Percentiles rank a stretch among this genome's conserved stretches.
Evolutionary conservation across 2,329 filamentous ascomycete species (phyloP).

Genomic region (Endoconidiophora polonica): DNA sequence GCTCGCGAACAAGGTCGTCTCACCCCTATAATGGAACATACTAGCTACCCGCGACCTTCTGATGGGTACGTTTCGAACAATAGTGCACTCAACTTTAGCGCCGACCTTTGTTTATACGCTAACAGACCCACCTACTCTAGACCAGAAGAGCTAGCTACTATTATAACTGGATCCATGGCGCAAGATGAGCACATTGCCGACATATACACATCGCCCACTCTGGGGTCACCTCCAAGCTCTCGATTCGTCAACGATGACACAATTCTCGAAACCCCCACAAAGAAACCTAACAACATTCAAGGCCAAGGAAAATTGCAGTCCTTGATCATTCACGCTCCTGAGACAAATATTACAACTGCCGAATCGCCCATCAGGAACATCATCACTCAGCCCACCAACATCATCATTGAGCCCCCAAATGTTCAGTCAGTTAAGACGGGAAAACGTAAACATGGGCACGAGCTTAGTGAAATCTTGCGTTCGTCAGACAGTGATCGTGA

Average conservation of each 20-base stretch:
- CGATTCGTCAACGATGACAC: conserved; percentile 38
- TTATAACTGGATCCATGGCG: conserved; percentile 4
- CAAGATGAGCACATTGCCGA: conserved; percentile 22
- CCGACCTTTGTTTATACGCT: background rate
- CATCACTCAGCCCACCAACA: background rate
- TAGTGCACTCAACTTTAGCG: background rate
- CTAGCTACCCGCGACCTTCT: conserved; percentile 48
- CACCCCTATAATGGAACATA: conserved; percentile 54
- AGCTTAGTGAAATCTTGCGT: background rate
- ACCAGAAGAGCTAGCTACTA: conserved; percentile 1
- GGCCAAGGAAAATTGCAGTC: conserved; percentile 5
- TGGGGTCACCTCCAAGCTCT: conserved; percentile 46
- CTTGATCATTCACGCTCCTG: background rate
- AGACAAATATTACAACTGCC: background rate
- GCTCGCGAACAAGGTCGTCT: conserved; percentile 37
- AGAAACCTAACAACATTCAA: conserved; percentile 1
- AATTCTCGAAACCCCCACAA: conserved; percentile 10
- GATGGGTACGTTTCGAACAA: conserved; percentile 38
- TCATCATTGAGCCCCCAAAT: background rate
- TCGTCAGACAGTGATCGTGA: conserved; percentile 5
- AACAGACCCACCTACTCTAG: background rate
- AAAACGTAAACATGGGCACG: conserved; percentile 10
- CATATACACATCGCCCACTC: conserved; percentile 47
- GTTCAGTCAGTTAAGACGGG: background rate
- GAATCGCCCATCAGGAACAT: background rate